Percentiles rank a stretch among this genome's conserved stretches.
Conservation (phyloP, 106 monocot species). For the Phalaenopsis equestris region DNA sequence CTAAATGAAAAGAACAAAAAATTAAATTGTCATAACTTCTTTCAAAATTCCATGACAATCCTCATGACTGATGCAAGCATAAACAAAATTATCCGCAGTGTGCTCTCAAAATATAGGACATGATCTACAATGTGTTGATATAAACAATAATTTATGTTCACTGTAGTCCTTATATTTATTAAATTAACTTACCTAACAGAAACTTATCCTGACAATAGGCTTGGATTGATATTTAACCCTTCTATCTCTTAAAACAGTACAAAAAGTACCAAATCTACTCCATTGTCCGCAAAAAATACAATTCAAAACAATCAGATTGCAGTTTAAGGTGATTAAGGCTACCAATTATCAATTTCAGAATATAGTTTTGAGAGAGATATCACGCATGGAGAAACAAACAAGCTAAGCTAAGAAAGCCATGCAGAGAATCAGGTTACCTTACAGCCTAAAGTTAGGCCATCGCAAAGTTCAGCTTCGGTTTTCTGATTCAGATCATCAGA, state of each 20-base stretch:
- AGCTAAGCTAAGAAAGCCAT: neutral
- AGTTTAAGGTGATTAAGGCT: neutral
- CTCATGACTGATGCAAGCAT: too few species aligned
- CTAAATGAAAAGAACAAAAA: too few species aligned
- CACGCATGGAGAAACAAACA: neutral
- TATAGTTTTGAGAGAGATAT: neutral
- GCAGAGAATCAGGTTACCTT: conserved; percentile 27
- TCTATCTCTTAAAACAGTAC: neutral
- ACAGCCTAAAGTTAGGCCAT: conserved; percentile 11
- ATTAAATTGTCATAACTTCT: too few species aligned
- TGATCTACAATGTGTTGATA: too few species aligned
- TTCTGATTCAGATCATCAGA: conserved; percentile 17
- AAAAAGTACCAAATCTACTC: neutral
- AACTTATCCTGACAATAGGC: neutral
- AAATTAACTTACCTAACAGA: too few species aligned
- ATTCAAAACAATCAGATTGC: conserved; percentile 1
- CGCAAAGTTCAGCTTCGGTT: conserved; percentile 10
- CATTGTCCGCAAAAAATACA: neutral
- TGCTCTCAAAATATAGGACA: too few species aligned
- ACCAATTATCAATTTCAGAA: neutral
- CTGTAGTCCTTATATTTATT: too few species aligned
- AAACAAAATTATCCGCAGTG: too few species aligned
- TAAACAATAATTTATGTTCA: too few species aligned
- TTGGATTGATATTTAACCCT: neutral
- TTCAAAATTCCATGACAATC: too few species aligned